phyloP scores from a whole-genome alignment of 2,329 filamentous ascomycete genomes.

The Aspergillus quadrilineatus region DNA sequence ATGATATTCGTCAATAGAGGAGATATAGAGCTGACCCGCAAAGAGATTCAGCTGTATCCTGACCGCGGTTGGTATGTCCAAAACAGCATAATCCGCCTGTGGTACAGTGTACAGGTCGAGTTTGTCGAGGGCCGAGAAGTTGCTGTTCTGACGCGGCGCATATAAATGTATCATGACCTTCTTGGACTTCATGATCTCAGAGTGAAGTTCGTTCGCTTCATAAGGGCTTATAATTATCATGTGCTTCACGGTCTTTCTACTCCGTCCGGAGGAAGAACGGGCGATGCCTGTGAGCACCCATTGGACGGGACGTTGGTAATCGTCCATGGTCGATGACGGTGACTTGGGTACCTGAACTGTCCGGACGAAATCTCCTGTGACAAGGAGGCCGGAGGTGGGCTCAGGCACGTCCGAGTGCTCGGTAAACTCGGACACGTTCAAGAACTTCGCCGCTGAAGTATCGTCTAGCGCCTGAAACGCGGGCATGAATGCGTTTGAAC shows the following conservation, averaged over 20 bases:
- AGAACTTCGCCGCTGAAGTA: conserved; percentile 42
- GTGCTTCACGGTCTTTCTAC: conserved; percentile 6
- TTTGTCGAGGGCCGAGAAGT: conserved; percentile 44
- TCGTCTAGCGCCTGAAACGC: conserved; percentile 48
- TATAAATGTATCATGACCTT: conserved; percentile 53
- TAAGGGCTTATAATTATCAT: conserved; percentile 61
- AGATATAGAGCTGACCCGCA: conserved; percentile 65
- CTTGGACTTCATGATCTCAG: conserved; percentile 36
- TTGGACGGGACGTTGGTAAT: conserved; percentile 54
- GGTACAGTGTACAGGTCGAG: conserved; percentile 49
- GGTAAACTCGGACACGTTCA: conserved; percentile 37
- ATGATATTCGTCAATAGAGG: conserved; percentile 54
- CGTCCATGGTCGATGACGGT: conserved; percentile 36
- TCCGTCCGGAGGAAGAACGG: not conserved
- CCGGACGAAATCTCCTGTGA: conserved; percentile 52
- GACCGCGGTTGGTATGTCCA: conserved; percentile 27
- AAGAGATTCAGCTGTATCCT: conserved; percentile 62
- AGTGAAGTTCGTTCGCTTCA: conserved; percentile 57
- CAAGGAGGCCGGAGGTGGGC: conserved; percentile 46
- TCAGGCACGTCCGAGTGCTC: conserved; percentile 29
- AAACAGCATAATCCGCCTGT: conserved; percentile 5
- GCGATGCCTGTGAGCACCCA: conserved; percentile 50
- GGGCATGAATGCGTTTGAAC: conserved; percentile 39
- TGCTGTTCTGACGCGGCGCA: conserved; percentile 45
- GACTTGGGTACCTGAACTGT: conserved; percentile 41